Evolutionary conservation across 352 stramenopile species (phyloP), one percentile per base, ranked within the genome.

Genomic region (Vaucheria bursata): DNA sequence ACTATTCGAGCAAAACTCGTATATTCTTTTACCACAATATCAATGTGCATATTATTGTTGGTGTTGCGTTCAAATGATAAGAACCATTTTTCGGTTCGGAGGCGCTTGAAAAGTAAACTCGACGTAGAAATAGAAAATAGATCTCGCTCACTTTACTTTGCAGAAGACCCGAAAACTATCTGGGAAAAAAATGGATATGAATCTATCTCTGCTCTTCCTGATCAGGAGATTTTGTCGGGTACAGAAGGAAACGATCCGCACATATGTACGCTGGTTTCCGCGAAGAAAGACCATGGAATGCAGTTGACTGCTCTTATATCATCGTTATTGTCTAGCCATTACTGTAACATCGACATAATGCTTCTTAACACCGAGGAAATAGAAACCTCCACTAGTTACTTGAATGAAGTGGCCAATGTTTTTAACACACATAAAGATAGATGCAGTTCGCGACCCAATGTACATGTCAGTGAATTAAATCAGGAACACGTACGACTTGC

Each of bases 231-330:
- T 50, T 50, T 50, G 39, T 50, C 12, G 39, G 5, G 65, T 2
- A 2, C 31, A 34, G 53, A 68, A 34, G 2, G 37, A 34, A 7
- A 2, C 2, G 53, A 68, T 25, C 65, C 31, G 6, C 65, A 72
- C 12, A 7, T 72, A 6, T 72, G 65, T 40, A 35, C 8, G 65
- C 65, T 72, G 1, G 65, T 72, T 36, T 72, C 65, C 4, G 40
- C 65, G 65, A 45, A 72, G 29, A 36, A 25, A 35, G 1, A 2
- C 18, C 65, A 72, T 35, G 65, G 65, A 7, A 1, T 72, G 65
- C 36, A 72, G 65, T 35, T 72, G 33, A 72, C 65, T 29, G 65
- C 65, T 29, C 31, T 72, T 2, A 35, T 72, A 6, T 29, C 65
- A 38, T 72, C 65, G 2, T 35, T 72, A 35, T 35, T 72, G 2